A percentile compares a stretch with the other conserved stretches of the same genome.
Evolutionary conservation across 495 filamentous ascomycete genomes (phyloP).

Genomic region (Achaetomiella virescens): DNA sequence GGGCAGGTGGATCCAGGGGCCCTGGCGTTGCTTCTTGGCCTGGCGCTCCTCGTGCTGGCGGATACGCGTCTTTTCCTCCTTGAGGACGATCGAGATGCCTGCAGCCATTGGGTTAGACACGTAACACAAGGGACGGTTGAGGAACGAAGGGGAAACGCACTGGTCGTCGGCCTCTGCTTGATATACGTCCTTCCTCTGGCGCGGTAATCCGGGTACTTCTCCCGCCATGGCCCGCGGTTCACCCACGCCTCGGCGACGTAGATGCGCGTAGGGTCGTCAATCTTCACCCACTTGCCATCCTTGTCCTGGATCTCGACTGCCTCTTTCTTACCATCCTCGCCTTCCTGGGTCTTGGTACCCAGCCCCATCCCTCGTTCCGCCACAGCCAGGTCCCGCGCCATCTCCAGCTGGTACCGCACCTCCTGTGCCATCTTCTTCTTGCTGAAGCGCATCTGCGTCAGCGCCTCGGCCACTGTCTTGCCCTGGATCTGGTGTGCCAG

Average conservation of each 20-base stretch:
- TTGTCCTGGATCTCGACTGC: conserved; percentile 44
- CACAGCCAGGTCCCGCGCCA: conserved; percentile 71
- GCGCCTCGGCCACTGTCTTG: conserved; percentile 86
- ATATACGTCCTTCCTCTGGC: conserved; percentile 60
- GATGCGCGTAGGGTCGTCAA: conserved; percentile 64
- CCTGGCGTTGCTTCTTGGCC: conserved; percentile 60
- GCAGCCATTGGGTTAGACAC: not conserved
- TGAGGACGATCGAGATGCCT: conserved; percentile 77
- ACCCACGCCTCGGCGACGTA: conserved; percentile 94
- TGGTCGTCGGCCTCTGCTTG: conserved; percentile 61
- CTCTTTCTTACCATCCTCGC: conserved; percentile 1
- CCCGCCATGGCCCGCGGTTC: conserved; percentile 58
- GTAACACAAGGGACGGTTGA: not conserved
- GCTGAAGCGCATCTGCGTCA: conserved; percentile 90
- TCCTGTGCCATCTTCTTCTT: conserved; percentile 88
- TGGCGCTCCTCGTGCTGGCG: conserved; percentile 70
- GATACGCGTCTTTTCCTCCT: conserved; percentile 86
- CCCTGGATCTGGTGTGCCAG: conserved; percentile 82
- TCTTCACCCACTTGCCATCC: conserved; percentile 53
- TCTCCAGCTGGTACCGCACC: conserved; percentile 66
- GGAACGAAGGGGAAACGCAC: conserved; percentile 43
- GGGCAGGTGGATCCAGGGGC: conserved; percentile 80
- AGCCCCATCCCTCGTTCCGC: conserved; percentile 79
- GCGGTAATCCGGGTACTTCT: conserved; percentile 51
- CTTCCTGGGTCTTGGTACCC: too few species aligned